Conservation (phyloP, 2,329 filamentous ascomycete species). For the Fusarium sp. region DNA sequence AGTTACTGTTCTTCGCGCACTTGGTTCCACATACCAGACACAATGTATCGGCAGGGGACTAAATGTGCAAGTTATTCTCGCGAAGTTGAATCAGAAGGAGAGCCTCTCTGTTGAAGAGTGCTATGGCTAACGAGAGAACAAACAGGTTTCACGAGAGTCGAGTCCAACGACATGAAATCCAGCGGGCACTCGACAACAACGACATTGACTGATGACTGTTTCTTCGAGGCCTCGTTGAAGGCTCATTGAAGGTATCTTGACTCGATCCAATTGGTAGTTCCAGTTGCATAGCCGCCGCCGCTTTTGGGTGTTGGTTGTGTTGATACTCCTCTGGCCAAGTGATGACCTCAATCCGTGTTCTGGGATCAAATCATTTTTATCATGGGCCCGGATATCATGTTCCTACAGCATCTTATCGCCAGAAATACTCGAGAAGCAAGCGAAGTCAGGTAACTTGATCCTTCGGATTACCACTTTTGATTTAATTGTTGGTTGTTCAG, state of each 20-base stretch:
- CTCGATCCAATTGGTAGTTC: neutral
- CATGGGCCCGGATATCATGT: neutral
- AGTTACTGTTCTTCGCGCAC: no score
- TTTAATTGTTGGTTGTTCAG: neutral
- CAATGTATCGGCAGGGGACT: no score
- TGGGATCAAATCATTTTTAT: neutral
- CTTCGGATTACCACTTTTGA: neutral
- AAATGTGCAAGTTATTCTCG: no score
- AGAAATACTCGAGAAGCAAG: neutral
- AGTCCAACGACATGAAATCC: neutral
- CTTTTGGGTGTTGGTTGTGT: conserved; percentile 13
- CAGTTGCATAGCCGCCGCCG: neutral
- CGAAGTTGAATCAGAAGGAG: no score
- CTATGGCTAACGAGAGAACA: neutral
- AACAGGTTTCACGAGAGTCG: neutral
- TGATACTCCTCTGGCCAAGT: neutral
- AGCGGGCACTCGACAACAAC: neutral
- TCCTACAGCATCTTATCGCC: neutral
- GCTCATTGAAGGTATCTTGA: neutral
- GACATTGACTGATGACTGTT: neutral
- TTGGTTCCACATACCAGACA: no score
- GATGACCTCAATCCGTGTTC: neutral
- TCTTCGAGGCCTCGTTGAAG: no score
- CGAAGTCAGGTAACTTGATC: neutral
- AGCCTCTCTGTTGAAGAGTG: no score